Evolutionary conservation across 2,329 filamentous ascomycete species (phyloP), one percentile per base, ranked within the genome.

Genomic region (Claviceps purpurea): DNA sequence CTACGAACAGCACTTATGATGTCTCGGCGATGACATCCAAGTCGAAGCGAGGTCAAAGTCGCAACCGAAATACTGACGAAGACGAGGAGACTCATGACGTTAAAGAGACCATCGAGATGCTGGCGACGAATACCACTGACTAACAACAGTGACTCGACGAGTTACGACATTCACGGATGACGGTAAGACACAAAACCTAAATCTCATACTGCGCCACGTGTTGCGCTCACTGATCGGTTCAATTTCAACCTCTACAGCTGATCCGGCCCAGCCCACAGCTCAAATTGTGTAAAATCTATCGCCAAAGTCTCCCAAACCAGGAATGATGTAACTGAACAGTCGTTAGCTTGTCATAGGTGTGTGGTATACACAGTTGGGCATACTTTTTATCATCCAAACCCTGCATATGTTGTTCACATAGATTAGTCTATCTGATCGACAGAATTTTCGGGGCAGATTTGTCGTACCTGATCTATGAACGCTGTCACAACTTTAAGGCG

Each of bases 331-430:
- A 68, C 91, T 97, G 66, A 57, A 58, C 43, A 55, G 51, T 49
- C 51, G 65, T 75, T 66, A 75, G 71, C 58, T 59, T 26, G n/a
- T 47, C 40, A 6, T 26, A 22, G 20, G 8, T 22, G 18, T 30
- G 46, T 37, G 41, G 18, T 30, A 49, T 37, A 16, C 37, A 20
- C 30, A 13, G 43, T 16, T 26, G 13, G 50, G 45, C 53, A 74
- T 77, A 97, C 90, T 95, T 97, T 75, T 95, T 96, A 65, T 94
- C 90, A 67, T 98, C 87, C 56, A 98, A 74, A n/a, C 93, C 91
- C 73, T 82, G 54, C 47, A 49, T 4, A 45, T 24, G 38, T 16
- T 24, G 37, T 20, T 11, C 16, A 43, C 7, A 49, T 49, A 41
- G 52, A 42, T 52, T 39, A 51, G 49, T 49, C 14, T 34, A 20